Evolutionary conservation across 805 yeast genomes (phyloP), one percentile per base, ranked within the genome.

Genomic region (Saccharomycopsis sp.): DNA sequence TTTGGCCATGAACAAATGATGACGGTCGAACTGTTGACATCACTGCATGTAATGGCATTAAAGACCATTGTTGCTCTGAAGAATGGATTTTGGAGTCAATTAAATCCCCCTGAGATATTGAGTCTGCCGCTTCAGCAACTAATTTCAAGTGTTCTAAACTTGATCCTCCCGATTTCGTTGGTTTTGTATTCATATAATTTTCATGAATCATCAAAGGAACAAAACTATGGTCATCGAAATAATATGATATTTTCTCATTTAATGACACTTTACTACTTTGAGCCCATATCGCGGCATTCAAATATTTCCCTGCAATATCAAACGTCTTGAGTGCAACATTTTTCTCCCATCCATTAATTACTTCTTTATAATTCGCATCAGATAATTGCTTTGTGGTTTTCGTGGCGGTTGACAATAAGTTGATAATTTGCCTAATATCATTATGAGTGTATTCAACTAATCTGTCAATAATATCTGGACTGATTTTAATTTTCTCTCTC

Each of bases 161-260:
- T 8, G 68, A 52, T n/a, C 48, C 46, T 45, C 66, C 57, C 14
- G 67, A 63, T 22, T 62, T 62, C 5, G 68, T 49, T 1, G 95
- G 96, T 33, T 66, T 66, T 0, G 94, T 80, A 28, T 64, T 65
- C 40, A 86, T 62, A 59, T 93, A 93, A 64, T 93, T 93, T 60
- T 93, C 98, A 59, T 90, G 97, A 43, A 93, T 75, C 97, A 93
- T 90, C 50, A 90, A 70, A 4, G 98, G 97, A 1, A 95, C 80
- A 59, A 93, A 83, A 58, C 88, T 96, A 63, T 86, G 85, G 63
- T 93, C 98, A 62, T 87, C 88, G 68, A 93, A 93, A 59, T 88
- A 93, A 42, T 87, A 71, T 55, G 85, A 90, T 56, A 90, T 80
- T 59, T 87, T 85, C 51, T 87, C 95, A 61, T 81, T 83, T 51